These are phyloP conservation scores for Lasiosphaeris hirsuta DNA, from an alignment of 495 filamentous ascomycete species.

Conservation along the genomic window DNA sequence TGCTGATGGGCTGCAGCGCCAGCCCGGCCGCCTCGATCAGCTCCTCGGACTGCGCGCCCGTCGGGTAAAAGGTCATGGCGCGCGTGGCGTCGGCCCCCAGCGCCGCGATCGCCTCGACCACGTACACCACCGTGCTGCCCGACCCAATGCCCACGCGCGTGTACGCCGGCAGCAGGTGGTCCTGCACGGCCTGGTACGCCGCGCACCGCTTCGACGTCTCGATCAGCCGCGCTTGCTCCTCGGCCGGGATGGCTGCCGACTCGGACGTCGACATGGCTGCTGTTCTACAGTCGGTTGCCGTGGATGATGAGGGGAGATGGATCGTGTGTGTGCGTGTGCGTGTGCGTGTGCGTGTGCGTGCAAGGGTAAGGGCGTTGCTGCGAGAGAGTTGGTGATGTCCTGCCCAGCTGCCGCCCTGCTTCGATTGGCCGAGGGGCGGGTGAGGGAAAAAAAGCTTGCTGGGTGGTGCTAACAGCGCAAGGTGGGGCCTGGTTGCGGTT, in stretches of 20 bases:
- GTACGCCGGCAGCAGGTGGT: conserved; percentile 71
- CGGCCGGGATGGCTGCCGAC: conserved; percentile 16
- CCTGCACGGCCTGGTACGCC: conserved; percentile 76
- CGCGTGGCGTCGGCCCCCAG: conserved; percentile 56
- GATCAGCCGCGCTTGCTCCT: conserved; percentile 41
- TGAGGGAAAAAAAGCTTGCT: background rate
- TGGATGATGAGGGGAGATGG: background rate
- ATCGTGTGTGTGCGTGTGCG: background rate
- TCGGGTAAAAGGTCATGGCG: conserved; percentile 81
- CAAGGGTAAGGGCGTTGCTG: background rate
- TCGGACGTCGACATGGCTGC: conserved; percentile 20
- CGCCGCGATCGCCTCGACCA: conserved; percentile 87
- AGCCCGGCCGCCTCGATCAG: conserved; percentile 76
- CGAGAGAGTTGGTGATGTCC: background rate
- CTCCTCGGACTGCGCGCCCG: conserved; percentile 83
- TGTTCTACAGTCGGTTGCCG: conserved; percentile 3
- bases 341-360: too few species aligned
- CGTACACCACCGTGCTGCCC: conserved; percentile 90
- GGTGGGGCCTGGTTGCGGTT: conserved; percentile 7
- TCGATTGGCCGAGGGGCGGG: too few species aligned
- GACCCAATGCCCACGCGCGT: conserved; percentile 88
- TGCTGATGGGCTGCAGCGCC: conserved; percentile 70
- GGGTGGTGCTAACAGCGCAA: background rate
- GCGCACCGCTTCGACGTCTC: conserved; percentile 84
- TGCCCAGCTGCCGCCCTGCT: too few species aligned